phyloP scores from a whole-genome alignment of 805 yeast genomes.

The Yarrowia sp. region DNA sequence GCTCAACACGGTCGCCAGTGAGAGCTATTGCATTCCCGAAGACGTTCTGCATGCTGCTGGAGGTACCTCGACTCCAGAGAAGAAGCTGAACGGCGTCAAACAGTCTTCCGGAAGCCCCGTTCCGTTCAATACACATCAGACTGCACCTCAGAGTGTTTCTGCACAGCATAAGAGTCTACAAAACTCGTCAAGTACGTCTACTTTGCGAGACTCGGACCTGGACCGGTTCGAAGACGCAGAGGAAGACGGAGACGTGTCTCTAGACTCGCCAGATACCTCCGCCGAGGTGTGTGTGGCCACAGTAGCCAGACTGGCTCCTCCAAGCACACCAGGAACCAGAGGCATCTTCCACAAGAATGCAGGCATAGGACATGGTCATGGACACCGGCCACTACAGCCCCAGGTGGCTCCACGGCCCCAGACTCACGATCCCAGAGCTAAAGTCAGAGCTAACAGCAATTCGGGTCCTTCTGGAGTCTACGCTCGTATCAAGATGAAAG shows the following conservation, averaged over 20 bases:
- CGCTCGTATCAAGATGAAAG: conserved; percentile 36
- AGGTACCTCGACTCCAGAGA: conserved; percentile 34
- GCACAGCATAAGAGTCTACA: conserved; percentile 17
- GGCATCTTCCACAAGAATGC: conserved; percentile 33
- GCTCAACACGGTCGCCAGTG: conserved; percentile 31
- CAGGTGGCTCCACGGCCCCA: conserved; percentile 5
- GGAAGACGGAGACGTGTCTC: conserved; percentile 20
- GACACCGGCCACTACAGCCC: conserved; percentile 6
- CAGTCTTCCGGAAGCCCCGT: conserved; percentile 5
- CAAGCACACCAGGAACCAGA: conserved; percentile 5
- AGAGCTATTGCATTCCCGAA: conserved; percentile 35
- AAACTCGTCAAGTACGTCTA: not conserved
- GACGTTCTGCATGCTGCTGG: conserved; percentile 26
- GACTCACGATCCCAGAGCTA: conserved; percentile 27
- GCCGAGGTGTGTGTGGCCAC: conserved; percentile 24
- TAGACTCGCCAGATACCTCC: conserved; percentile 29
- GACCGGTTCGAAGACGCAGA: conserved; percentile 33
- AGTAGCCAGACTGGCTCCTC: conserved; percentile 29
- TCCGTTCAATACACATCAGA: conserved; percentile 4
- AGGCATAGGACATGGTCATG: conserved; percentile 21
- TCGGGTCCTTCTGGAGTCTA: conserved; percentile 18
- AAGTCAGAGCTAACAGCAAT: not conserved
- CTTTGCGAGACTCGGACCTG: conserved; percentile 23
- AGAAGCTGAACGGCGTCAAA: conserved; percentile 5
- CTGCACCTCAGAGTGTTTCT: not conserved